Percentiles rank a stretch among this genome's conserved stretches.
These are phyloP conservation scores for Tricholomella constricta DNA, from an alignment of 768 basidiomycete genomes.

Conservation along the genomic window DNA sequence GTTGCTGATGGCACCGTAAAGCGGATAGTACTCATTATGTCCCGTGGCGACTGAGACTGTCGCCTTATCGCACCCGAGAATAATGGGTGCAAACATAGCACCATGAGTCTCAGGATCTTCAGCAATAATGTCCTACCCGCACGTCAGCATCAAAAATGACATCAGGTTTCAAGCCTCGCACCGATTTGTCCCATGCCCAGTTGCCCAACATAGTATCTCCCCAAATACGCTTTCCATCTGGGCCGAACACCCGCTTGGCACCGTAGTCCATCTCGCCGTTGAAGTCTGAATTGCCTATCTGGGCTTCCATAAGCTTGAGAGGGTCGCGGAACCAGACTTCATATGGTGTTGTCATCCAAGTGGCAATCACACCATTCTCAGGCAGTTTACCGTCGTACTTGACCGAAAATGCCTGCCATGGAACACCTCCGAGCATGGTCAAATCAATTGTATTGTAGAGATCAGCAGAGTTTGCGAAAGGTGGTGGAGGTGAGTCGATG, in stretches of 20 bases:
- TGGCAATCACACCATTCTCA: constrained; percentile 15
- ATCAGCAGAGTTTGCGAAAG: constrained; percentile 31
- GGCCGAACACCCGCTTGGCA: constrained; percentile 26
- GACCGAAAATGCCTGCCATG: constrained; percentile 36
- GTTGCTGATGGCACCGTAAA: constrained; percentile 35
- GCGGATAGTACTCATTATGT: constrained; percentile 36
- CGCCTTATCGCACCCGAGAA: constrained; percentile 41
- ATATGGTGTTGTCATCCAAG: constrained; percentile 34
- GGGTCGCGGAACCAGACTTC: constrained; percentile 36
- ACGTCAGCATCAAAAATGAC: background rate
- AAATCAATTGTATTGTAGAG: constrained; percentile 35
- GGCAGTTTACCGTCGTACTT: constrained; percentile 24
- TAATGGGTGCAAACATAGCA: constrained; percentile 31
- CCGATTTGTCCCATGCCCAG: constrained; percentile 42
- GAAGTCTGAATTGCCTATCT: constrained; percentile 36
- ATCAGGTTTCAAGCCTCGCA: constrained; percentile 17
- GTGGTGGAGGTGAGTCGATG: constrained; percentile 13
- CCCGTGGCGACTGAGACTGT: constrained; percentile 38
- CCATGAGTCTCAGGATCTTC: constrained; percentile 24
- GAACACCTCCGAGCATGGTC: constrained; percentile 31
- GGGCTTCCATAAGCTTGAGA: constrained; percentile 23
- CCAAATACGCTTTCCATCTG: constrained; percentile 25
- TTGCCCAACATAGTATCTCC: constrained; percentile 42
- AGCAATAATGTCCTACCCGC: constrained; percentile 25
- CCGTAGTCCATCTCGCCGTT: constrained; percentile 30